These are phyloP conservation scores for Cantharellus cinnabarinus DNA, from an alignment of 768 basidiomycete genomes.

Conservation along the genomic window DNA sequence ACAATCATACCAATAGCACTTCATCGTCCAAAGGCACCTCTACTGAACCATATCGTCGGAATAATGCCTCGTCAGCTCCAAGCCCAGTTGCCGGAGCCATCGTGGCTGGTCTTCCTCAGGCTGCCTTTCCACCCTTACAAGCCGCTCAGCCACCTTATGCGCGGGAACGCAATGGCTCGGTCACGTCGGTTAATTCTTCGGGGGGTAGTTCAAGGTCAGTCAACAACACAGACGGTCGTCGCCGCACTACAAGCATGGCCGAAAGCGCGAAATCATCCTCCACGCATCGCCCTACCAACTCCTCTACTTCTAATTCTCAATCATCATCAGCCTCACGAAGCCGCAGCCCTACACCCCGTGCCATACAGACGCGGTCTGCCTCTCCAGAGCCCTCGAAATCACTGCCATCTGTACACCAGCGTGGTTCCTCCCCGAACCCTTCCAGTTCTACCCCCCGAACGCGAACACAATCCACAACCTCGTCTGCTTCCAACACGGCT, in stretches of 20 bases:
- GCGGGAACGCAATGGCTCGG: slow-evolving; percentile 56
- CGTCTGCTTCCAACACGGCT: slow-evolving; percentile 15
- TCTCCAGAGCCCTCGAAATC: background rate
- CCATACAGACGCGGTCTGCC: slow-evolving; percentile 1
- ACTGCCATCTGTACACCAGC: slow-evolving; percentile 8
- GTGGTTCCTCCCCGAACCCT: slow-evolving; percentile 7
- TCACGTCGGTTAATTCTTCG: slow-evolving; percentile 52
- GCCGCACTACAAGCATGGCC: background rate
- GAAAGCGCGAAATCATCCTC: background rate
- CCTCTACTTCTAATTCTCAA: background rate
- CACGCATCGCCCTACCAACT: background rate
- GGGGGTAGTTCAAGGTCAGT: background rate
- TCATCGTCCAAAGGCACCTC: background rate
- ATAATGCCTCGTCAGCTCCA: background rate
- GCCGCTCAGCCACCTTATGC: slow-evolving; percentile 41
- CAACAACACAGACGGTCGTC: background rate
- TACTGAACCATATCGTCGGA: background rate
- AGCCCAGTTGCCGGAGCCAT: background rate
- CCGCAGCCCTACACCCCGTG: background rate
- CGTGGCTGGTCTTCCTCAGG: slow-evolving; percentile 5
- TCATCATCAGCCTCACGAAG: background rate
- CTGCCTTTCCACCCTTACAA: slow-evolving; percentile 5
- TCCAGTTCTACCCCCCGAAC: slow-evolving; percentile 1
- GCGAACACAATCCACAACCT: slow-evolving; percentile 5
- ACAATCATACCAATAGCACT: background rate